Base-by-base conservation (phyloP, 768 basidiomycete species). In the Chiua virens region DNA sequence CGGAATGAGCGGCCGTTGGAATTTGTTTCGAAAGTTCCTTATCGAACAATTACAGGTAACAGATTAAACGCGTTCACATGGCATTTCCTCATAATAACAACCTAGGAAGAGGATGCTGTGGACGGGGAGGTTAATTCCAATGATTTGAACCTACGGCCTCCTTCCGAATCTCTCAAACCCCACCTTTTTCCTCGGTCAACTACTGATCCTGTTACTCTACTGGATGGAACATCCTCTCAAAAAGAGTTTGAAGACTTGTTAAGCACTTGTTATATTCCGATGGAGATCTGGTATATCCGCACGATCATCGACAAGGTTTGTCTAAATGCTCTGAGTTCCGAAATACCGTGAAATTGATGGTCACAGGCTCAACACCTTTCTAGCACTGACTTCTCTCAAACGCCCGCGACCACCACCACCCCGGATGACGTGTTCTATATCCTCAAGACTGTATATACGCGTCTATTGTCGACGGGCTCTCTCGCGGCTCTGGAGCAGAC, bases 371-470 rank as follows among this genome's bases (percentile, higher is more conserved):
- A 96, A 62, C 83, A 86, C 22, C 75, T 97, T 38, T 91, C 96
- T 22, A 82, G 75, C 14, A 77, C 82, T 3, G 93, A 98, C 62
- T 64, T 77, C 8, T 78, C 85, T 2, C 79, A 86, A 50, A 72
- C 60, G 36, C 91, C 80, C 45, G 73, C 79, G 11, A 81, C 76
- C 2, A 89, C 87, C 0, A 92, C 90, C 0, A 84, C 83, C 0
- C 91, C 92, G 0, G 97, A 99, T 67, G 97, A 98, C 59, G 89
- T 87, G 2, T 99, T 98, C 72, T 99, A 97, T 71, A 87, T 99
- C 50, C 75, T 98, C 52, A 98, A 97, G 68, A 77, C 84, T 8
- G 86, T 95, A 3, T 75, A 94, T 5, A 75, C 81, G 18, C 82
- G 97, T 11, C 71, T 93, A 28, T 65, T 97, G 17, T 87, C 89